Conservation (phyloP, 2,329 filamentous ascomycete species). For the Ophiocordyceps camponoti-floridani region DNA sequence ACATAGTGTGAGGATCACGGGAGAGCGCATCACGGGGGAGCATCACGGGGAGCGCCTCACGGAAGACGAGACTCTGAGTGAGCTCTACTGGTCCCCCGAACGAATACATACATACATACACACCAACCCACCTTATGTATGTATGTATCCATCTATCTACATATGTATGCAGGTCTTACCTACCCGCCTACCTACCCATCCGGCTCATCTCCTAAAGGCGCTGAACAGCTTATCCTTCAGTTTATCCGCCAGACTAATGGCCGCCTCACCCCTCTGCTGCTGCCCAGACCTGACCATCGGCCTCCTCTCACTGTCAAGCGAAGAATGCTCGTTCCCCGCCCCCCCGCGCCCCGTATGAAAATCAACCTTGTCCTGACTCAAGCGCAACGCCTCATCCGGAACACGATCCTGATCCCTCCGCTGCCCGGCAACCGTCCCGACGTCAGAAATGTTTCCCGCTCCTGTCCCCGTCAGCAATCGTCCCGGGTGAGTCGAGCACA, state of each 20-base stretch:
- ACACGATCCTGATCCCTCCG: conserved; percentile 34
- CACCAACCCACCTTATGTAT: not conserved
- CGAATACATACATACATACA: not conserved
- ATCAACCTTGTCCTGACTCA: conserved; percentile 27
- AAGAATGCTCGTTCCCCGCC: conserved; percentile 34
- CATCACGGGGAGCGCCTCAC: no score
- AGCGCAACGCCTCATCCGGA: conserved; percentile 31
- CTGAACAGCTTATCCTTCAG: conserved; percentile 37
- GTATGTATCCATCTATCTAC: not conserved
- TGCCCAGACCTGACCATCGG: conserved; percentile 6
- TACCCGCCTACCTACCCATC: no score
- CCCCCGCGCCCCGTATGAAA: conserved; percentile 43
- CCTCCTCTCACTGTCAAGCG: conserved; percentile 2
- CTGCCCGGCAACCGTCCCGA: conserved; percentile 16
- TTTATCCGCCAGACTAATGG: conserved; percentile 33
- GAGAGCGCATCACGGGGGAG: no score
- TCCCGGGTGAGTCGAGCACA: no score
- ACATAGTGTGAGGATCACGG: not conserved
- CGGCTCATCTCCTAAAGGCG: conserved; percentile 29
- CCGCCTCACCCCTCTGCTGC: conserved; percentile 3
- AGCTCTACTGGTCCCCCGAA: no score
- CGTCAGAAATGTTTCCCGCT: conserved; percentile 39
- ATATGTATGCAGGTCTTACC: not conserved
- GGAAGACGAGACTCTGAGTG: no score
- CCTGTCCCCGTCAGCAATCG: conserved; percentile 16